Evolutionary conservation across 139 green algal species (phyloP).

Genomic region (Asterochloris sp.): DNA sequence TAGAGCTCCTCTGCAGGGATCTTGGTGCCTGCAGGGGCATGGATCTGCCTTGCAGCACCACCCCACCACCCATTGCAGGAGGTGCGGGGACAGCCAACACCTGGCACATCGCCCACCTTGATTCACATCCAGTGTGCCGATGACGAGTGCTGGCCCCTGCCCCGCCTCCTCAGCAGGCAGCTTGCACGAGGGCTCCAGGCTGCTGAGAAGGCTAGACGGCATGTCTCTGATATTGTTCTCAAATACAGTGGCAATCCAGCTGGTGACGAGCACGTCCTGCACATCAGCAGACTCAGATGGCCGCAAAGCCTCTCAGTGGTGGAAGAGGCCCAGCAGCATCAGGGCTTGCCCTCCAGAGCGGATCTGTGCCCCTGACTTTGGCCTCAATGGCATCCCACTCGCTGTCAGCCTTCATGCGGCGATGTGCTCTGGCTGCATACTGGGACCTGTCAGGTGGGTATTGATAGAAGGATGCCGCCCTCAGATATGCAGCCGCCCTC

Average conservation of each 20-base stretch:
- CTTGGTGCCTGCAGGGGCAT: slow-evolving; percentile 28
- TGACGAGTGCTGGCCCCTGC: slow-evolving; percentile 34
- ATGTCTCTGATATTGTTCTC: slow-evolving; percentile 9
- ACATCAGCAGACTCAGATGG: not conserved
- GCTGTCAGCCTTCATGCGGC: slow-evolving; percentile 70
- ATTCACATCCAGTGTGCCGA: slow-evolving; percentile 79
- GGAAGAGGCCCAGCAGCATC: not conserved
- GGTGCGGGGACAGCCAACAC: not conserved
- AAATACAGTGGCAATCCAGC: slow-evolving; percentile 44
- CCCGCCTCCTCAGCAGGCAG: slow-evolving; percentile 44
- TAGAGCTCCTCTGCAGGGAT: slow-evolving; percentile 75
- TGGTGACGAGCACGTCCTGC: slow-evolving; percentile 39
- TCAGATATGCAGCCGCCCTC: slow-evolving; percentile 62
- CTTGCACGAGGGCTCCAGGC: slow-evolving; percentile 52
- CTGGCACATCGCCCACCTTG: slow-evolving; percentile 8
- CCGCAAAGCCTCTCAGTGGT: not conserved
- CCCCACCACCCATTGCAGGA: not conserved
- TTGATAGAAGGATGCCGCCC: slow-evolving; percentile 56
- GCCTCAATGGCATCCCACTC: slow-evolving; percentile 66
- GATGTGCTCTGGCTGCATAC: slow-evolving; percentile 58
- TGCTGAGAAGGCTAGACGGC: slow-evolving; percentile 9
- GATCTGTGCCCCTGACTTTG: slow-evolving; percentile 51
- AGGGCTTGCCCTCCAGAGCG: slow-evolving; percentile 33
- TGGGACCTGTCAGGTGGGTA: slow-evolving; percentile 59
- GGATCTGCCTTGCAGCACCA: not conserved